phyloP scores from a whole-genome alignment of 2,329 filamentous ascomycete species.

The Hansfordia pulvinata region DNA sequence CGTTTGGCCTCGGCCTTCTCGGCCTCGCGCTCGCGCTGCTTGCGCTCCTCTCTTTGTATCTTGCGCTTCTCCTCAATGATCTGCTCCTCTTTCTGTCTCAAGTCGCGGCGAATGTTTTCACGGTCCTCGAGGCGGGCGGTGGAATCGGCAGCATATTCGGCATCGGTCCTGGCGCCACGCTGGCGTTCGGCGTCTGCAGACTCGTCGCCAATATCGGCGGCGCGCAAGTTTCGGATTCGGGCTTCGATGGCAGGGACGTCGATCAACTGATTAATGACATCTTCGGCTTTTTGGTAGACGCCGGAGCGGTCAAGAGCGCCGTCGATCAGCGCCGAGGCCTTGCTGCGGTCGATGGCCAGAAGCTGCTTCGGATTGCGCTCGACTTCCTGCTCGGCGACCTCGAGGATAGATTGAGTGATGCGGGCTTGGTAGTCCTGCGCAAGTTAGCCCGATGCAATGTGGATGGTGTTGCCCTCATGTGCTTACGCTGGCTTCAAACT shows the following conservation, averaged over 20 bases:
- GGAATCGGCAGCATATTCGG: slow-evolving; percentile 58
- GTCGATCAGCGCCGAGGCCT: slow-evolving; percentile 63
- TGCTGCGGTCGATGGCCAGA: slow-evolving; percentile 58
- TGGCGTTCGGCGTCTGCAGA: slow-evolving; percentile 50
- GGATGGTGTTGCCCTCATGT: slow-evolving; percentile 1
- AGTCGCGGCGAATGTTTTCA: slow-evolving; percentile 45
- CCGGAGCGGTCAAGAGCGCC: slow-evolving; percentile 65
- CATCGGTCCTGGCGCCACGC: slow-evolving; percentile 59
- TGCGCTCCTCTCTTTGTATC: slow-evolving; percentile 42
- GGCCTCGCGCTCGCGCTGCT: slow-evolving; percentile 31
- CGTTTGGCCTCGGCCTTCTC: slow-evolving; percentile 35
- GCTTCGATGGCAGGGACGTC: slow-evolving; percentile 54
- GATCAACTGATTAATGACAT: slow-evolving; percentile 54
- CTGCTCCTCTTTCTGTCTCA: slow-evolving; percentile 43
- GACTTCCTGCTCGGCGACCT: slow-evolving; percentile 60
- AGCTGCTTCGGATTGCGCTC: slow-evolving; percentile 61
- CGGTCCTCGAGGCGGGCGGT: slow-evolving; percentile 45
- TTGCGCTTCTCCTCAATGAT: slow-evolving; percentile 48
- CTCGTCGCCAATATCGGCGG: slow-evolving; percentile 55
- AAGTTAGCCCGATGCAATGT: neutral
- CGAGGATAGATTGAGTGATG: slow-evolving; percentile 51
- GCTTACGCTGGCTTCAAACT: slow-evolving; percentile 56
- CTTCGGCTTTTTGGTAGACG: slow-evolving; percentile 59
- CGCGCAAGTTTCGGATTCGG: slow-evolving; percentile 54
- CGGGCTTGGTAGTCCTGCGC: slow-evolving; percentile 54